Evolutionary conservation across 2,329 filamentous ascomycete genomes (phyloP).

Genomic region (Cordyceps militaris): DNA sequence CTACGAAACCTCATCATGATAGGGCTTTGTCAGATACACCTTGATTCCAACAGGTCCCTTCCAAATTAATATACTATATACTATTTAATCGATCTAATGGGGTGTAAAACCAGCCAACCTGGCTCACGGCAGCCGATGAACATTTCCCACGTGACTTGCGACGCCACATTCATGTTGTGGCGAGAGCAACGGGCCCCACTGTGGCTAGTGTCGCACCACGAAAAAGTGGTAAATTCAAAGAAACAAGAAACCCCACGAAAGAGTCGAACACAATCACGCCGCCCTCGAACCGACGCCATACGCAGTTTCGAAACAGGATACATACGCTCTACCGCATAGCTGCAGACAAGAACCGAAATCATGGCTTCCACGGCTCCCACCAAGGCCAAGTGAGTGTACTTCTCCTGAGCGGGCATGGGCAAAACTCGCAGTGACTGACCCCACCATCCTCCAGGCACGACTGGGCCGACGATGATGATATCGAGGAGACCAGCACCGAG

Average conservation of each 20-base stretch:
- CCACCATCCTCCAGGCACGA: slow-evolving; percentile 50
- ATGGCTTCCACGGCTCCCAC: slow-evolving; percentile 34
- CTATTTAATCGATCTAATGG: too few species aligned
- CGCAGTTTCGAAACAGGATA: slow-evolving; percentile 4
- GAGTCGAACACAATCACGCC: slow-evolving; percentile 14
- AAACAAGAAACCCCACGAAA: slow-evolving; percentile 32
- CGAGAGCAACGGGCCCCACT: slow-evolving; percentile 24
- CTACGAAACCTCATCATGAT: too few species aligned
- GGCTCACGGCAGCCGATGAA: too few species aligned
- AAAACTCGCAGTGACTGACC: slow-evolving; percentile 24
- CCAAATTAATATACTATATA: too few species aligned
- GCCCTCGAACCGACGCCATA: slow-evolving; percentile 19
- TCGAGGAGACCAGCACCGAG: slow-evolving; percentile 60
- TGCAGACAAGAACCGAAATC: slow-evolving; percentile 18
- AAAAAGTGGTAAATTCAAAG: slow-evolving; percentile 35
- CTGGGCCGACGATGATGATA: slow-evolving; percentile 95
- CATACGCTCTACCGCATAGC: slow-evolving; percentile 9
- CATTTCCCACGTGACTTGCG: slow-evolving; percentile 19
- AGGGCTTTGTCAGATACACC: too few species aligned
- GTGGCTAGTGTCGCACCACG: slow-evolving; percentile 30
- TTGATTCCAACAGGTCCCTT: too few species aligned
- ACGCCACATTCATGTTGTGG: slow-evolving; percentile 12
- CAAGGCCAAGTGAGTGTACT: slow-evolving; percentile 33
- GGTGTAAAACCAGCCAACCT: too few species aligned
- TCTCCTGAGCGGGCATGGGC: slow-evolving; percentile 13